Evolutionary conservation across 192 early-diverging fungal species (phyloP), one percentile per base, ranked within the genome.

Genomic region (Mortierella antarctica): DNA sequence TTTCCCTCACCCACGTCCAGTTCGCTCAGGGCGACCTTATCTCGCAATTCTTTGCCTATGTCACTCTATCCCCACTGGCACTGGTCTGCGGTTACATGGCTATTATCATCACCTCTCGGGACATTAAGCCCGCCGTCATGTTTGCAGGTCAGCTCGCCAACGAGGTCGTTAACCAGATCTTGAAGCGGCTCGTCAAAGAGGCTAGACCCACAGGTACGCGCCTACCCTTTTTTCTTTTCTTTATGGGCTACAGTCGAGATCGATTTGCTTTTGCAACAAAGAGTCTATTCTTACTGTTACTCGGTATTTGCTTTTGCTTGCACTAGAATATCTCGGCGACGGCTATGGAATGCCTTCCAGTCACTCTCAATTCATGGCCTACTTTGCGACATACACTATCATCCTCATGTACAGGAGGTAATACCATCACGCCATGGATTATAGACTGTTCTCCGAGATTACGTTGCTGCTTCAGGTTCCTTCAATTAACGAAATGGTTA

Each of bases 341-440:
- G 92, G 92, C 8, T 95, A 96, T 75, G 95, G 93, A 6, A 96
- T 96, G 95, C 95, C 95, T 10, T 92, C 91, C 9, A 89, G 87
- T 42, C 95, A 96, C 73, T 71, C 93, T 10, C 93, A 96, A 67
- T 94, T 95, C 71, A 91, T 95, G 71, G 86, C 87, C 45, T 96
- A 86, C 75, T 96, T 94, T 83, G 86, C 91, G 8, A 82, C 82
- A 0, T 93, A 88, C 69, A 57, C 73, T 0, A 59, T 85, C 17
- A 71, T 96, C 15, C 87, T 93, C 57, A 67, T 88, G 31, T 76
- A 84, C 49, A 57, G 52, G 46, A 74, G 84, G 88, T 90, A 81
- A 66, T 31, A 15, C 3, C 39, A 3, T 11, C 9, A 72, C 7
- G 14, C 17, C 45, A 69, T 69, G 42, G 54, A 55, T 57, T 23